phyloP scores from a whole-genome alignment of 139 green algal genomes.

The Tetradesmus lagerheimii region DNA sequence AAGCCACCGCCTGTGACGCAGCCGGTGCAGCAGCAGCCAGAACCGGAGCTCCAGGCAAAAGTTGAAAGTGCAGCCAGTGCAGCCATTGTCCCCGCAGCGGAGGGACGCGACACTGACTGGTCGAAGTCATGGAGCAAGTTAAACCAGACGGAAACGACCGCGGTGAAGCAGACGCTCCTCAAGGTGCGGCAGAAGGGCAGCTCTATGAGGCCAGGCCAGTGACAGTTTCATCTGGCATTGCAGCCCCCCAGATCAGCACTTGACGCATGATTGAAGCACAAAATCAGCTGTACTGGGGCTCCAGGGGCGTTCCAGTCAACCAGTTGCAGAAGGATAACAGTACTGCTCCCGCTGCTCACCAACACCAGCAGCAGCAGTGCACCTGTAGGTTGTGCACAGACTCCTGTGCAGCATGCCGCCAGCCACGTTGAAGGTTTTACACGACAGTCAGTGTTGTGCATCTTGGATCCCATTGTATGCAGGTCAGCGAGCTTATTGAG shows the following conservation, averaged over 20 bases:
- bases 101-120: neutral
- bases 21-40: neutral
- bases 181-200: conserved; percentile 47
- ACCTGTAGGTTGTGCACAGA: neutral
- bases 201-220: neutral
- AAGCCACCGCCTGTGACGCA: neutral
- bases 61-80: neutral
- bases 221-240: too few relatives aligned
- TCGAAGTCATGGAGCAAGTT: conserved; percentile 38
- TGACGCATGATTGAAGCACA: too few relatives aligned
- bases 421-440: neutral
- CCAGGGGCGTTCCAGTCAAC: neutral
- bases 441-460: neutral
- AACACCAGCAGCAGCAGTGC: neutral
- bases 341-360: neutral
- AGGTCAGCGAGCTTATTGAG: conserved; percentile 69
- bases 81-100: neutral
- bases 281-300: neutral
- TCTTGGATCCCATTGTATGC: neutral
- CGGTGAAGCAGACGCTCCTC: conserved; percentile 58
- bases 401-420: neutral
- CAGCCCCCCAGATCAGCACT: neutral
- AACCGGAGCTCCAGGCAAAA: neutral
- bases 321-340: too few relatives aligned
- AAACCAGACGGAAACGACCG: conserved; percentile 38